phyloP scores from a whole-genome alignment of 345 rosid species.

The Schrenkiella parvula region DNA sequence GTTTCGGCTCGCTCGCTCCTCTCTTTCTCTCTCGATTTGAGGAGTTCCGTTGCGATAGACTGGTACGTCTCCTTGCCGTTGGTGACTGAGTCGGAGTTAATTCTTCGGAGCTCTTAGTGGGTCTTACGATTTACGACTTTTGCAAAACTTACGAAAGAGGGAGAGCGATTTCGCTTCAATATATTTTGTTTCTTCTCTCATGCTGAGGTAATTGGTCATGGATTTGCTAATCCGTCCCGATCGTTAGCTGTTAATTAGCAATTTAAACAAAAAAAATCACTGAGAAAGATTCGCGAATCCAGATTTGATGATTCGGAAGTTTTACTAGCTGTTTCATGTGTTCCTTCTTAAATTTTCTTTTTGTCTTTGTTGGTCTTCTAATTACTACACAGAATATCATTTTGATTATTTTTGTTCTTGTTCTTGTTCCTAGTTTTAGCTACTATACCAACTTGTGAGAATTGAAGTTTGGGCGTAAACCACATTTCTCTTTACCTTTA shows the following conservation, averaged over 20 bases:
- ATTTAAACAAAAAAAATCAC: not conserved
- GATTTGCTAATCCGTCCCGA: not conserved
- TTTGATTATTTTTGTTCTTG: not conserved
- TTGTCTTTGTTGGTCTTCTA: not conserved
- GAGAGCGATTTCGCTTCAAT: constrained; percentile 2
- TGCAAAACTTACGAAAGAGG: not conserved
- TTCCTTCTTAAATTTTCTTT: not conserved
- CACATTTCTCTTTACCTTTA: not conserved
- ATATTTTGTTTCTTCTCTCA: not conserved
- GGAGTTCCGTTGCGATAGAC: constrained; percentile 24
- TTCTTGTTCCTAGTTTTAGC: not conserved
- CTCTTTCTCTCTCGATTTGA: constrained; percentile 13
- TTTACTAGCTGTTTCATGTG: not conserved
- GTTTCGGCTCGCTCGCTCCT: constrained; percentile 19
- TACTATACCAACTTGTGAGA: not conserved
- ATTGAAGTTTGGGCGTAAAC: not conserved
- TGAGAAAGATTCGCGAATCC: not conserved
- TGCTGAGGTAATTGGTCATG: constrained; percentile 24
- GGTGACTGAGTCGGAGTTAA: constrained; percentile 4
- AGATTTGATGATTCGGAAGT: not conserved
- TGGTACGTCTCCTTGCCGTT: not conserved
- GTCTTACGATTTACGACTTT: not conserved
- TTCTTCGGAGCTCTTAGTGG: not conserved
- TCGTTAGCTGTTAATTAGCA: not conserved
- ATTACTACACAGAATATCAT: not conserved